Base-by-base conservation (phyloP, 495 filamentous ascomycete species). In the Friedmanniomyces simplex region DNA sequence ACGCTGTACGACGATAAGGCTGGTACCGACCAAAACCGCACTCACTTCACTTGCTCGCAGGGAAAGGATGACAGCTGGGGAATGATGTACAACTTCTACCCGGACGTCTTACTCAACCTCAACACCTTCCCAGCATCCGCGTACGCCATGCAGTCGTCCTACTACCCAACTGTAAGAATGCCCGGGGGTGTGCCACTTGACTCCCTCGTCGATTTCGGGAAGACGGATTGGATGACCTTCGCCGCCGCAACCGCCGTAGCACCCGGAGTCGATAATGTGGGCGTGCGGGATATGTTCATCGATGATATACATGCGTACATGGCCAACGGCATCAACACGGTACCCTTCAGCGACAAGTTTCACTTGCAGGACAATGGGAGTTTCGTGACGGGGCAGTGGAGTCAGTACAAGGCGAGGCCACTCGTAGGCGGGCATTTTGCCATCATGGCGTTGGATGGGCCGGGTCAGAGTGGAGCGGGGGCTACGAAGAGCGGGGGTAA, bases 381-480 rank as follows among this genome's bases (percentile, higher is more conserved):
- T 55, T 72, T 48, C 24, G 34, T 36, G 7, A 53, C 49, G 5
- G 57, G 58, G 10, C 13, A n/a, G 32, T 53, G 41, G 36, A 50
- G 57, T 42, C 36, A 28, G 3, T 65, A 50, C 43, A 39, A 28
- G n/a, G 79, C 77, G 20, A 72, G 80, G 22, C 80, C 79, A 0
- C 78, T 78, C 3, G 77, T 78, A 0, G 80, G 78, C 20, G 76
- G 77, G 0, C 78, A 82, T 58, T 82, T 77, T 66, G 77, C 79
- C 0, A 45, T 79, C 8, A 66, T 79, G 58, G 73, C 76, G 7
- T 25, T 62, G 47, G 41, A 37, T 57, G 49, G 49, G 47, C 47
- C 22, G 48, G 14, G 21, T 2, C 21, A 24, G 55, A 6, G 5
- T 25, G 26, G 34, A 14, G 37, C 8, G 28, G 30, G 50, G 34